phyloP scores from a whole-genome alignment of 2,329 filamentous ascomycete species.

The Fusarium sp. region DNA sequence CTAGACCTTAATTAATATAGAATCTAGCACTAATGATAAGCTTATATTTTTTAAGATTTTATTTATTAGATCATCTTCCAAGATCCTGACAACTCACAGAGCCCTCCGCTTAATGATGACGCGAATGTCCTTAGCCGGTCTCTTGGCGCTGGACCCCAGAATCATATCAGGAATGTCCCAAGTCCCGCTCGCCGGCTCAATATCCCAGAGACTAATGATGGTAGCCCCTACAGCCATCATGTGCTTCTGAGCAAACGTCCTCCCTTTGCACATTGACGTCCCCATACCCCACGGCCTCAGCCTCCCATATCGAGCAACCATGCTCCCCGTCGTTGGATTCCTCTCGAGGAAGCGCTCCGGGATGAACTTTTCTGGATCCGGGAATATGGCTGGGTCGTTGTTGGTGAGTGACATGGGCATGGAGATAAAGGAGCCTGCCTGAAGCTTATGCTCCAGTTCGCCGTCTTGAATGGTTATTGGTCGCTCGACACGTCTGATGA shows the following conservation, averaged over 20 bases:
- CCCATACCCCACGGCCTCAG: slow-evolving; percentile 42
- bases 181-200: slow-evolving; percentile 9
- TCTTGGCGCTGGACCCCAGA: slow-evolving; percentile 30
- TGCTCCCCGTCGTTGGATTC: slow-evolving; percentile 19
- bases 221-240: slow-evolving; percentile 30
- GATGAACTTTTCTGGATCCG: slow-evolving; percentile 30
- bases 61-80: no score
- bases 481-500: slow-evolving; percentile 32
- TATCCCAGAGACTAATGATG: slow-evolving; percentile 33
- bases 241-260: slow-evolving; percentile 44
- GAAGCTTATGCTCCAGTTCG: slow-evolving; percentile 21
- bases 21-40: no score
- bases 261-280: slow-evolving; percentile 40
- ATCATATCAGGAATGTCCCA: slow-evolving; percentile 31
- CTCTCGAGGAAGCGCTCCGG: slow-evolving; percentile 38
- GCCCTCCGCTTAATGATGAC: slow-evolving; percentile 28
- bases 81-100: neutral
- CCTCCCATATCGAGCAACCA: slow-evolving; percentile 32
- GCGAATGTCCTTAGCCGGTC: slow-evolving; percentile 26
- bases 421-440: slow-evolving; percentile 35
- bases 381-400: slow-evolving; percentile 29
- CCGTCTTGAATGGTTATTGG: slow-evolving; percentile 29
- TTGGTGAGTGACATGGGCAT: slow-evolving; percentile 31
- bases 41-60: no score
- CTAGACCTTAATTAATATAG: no score